Conservation (phyloP, 2,329 filamentous ascomycete genomes). For the Pseudocercospora fijiensis region DNA sequence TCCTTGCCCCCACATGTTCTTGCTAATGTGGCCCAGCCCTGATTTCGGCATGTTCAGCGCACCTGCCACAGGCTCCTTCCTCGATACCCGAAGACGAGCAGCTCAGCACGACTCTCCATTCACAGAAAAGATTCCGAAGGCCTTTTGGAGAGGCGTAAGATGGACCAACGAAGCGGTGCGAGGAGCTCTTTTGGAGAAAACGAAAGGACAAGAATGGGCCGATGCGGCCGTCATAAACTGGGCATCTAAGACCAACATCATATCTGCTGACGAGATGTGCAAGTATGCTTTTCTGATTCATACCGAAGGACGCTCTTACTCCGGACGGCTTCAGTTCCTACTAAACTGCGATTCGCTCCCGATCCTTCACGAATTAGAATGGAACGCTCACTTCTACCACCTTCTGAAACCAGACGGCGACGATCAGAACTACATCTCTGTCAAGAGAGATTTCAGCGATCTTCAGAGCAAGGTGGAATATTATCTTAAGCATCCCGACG, state of each 20-base stretch:
- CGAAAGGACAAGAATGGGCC: conserved; percentile 38
- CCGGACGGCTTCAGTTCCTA: conserved; percentile 34
- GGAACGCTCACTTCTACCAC: conserved; percentile 31
- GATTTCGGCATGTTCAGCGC: neutral
- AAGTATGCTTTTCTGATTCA: conserved; percentile 31
- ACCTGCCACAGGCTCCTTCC: conserved; percentile 31
- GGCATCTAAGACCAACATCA: conserved; percentile 5
- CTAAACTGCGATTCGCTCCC: conserved; percentile 34
- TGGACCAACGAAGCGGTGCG: conserved; percentile 26
- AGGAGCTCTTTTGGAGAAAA: conserved; percentile 32
- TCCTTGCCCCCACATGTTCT: neutral
- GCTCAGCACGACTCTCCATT: conserved; percentile 20
- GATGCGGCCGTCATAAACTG: conserved; percentile 34
- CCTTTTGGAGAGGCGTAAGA: conserved; percentile 31
- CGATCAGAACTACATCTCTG: conserved; percentile 33
- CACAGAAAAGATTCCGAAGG: conserved; percentile 28
- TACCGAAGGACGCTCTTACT: conserved; percentile 35
- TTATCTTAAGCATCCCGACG: conserved; percentile 26
- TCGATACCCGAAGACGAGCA: conserved; percentile 27
- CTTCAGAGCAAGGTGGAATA: conserved; percentile 30
- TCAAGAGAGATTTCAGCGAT: conserved; percentile 31
- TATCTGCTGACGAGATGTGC: conserved; percentile 31
- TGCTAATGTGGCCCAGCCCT: neutral
- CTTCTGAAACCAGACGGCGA: conserved; percentile 28
- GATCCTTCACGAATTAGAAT: conserved; percentile 32